phyloP scores from a whole-genome alignment of 2,329 filamentous ascomycete genomes.

The Diaporthe amygdali region DNA sequence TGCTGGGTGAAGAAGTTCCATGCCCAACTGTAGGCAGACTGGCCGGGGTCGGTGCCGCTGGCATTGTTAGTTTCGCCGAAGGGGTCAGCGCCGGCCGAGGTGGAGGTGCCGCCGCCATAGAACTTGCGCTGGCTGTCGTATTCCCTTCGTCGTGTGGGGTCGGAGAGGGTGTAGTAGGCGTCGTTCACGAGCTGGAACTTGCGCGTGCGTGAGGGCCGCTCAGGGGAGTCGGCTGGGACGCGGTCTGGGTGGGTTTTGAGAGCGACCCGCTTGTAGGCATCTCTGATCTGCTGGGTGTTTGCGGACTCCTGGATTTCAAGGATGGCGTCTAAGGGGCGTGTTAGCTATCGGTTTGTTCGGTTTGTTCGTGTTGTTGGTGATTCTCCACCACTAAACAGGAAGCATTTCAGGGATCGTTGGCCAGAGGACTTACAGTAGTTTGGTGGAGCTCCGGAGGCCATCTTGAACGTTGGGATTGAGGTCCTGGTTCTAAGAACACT shows the following conservation, averaged over 20 bases:
- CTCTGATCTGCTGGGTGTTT: conserved; percentile 82
- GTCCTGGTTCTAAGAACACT: background rate
- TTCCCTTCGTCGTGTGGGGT: conserved; percentile 75
- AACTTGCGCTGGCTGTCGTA: conserved; percentile 78
- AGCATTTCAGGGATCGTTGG: background rate
- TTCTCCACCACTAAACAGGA: background rate
- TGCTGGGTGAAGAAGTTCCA: conserved; percentile 62
- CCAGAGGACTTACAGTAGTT: conserved; percentile 59
- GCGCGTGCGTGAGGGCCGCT: conserved; percentile 80
- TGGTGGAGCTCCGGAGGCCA: conserved; percentile 48
- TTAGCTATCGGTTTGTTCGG: background rate
- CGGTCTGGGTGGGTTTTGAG: conserved; percentile 94
- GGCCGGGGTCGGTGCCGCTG: conserved; percentile 40
- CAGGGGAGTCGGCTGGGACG: conserved; percentile 81
- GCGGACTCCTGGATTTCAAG: conserved; percentile 78
- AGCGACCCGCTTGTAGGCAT: conserved; percentile 95
- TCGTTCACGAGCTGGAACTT: conserved; percentile 51
- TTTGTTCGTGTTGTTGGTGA: background rate
- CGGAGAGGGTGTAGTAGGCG: conserved; percentile 69
- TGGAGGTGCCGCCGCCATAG: conserved; percentile 52
- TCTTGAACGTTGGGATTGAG: conserved; percentile 29
- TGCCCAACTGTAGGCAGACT: conserved; percentile 76
- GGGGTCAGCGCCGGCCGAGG: conserved; percentile 47
- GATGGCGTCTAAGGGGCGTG: conserved; percentile 64
- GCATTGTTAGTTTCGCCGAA: conserved; percentile 53